phyloP scores from a whole-genome alignment of 2,329 filamentous ascomycete genomes.

The Colletotrichum scovillei region DNA sequence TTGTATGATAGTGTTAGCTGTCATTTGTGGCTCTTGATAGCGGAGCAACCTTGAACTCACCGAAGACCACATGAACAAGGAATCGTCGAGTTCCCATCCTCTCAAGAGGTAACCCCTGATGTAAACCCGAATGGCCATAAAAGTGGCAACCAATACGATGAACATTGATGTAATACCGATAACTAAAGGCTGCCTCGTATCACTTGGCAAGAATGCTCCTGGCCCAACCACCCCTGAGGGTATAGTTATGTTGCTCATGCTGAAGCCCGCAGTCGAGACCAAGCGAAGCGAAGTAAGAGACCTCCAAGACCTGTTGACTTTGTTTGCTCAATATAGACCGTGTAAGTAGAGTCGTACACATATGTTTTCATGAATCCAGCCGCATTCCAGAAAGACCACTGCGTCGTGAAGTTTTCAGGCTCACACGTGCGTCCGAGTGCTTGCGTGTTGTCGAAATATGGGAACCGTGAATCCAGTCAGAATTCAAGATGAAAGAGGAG shows the following conservation, averaged over 20 bases:
- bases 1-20: background rate
- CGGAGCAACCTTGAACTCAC: background rate
- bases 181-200: background rate
- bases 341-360: background rate
- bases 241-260: background rate
- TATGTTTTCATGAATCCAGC: background rate
- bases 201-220: background rate
- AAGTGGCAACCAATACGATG: background rate
- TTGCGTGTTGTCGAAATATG: background rate
- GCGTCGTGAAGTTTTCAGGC: background rate
- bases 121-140: slow-evolving; percentile 29
- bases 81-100: slow-evolving; percentile 42
- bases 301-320: background rate
- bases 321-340: too few species aligned
- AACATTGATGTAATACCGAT: background rate
- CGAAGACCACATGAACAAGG: background rate
- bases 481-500: background rate
- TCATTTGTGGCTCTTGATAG: background rate
- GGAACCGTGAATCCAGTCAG: background rate
- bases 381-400: background rate
- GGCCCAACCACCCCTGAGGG: background rate
- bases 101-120: slow-evolving; percentile 40
- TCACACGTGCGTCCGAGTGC: background rate
- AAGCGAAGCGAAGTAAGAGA: background rate
- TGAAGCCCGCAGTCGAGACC: background rate